phyloP scores from a whole-genome alignment of 345 rosid genomes.

The Lepidium sativum region DNA sequence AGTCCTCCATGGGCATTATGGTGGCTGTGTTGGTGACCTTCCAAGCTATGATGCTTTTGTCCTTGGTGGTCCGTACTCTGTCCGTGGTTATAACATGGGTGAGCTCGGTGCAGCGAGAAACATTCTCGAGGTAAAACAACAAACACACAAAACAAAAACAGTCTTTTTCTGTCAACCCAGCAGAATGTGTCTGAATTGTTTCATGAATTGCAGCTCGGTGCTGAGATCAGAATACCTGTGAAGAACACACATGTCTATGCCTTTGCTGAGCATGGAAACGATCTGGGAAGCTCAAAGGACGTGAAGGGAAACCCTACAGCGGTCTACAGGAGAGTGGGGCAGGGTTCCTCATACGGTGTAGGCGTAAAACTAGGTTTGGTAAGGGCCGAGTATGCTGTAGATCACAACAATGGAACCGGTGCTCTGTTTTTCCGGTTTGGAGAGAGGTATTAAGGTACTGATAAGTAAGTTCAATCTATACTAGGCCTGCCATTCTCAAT shows the following conservation, averaged over 20 bases:
- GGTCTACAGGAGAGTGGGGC: constrained; percentile 85
- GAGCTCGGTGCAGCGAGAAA: constrained; percentile 92
- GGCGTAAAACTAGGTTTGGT: constrained; percentile 87
- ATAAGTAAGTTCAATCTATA: constrained; percentile 1
- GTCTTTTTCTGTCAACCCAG: not conserved
- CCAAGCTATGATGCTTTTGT: constrained; percentile 96
- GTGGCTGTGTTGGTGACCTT: constrained; percentile 97
- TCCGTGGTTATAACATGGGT: constrained; percentile 98
- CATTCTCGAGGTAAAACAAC: constrained; percentile 62
- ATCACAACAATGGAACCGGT: constrained; percentile 83
- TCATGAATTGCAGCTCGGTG: constrained; percentile 60
- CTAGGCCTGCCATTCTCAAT: not conserved
- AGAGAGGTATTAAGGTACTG: constrained; percentile 62
- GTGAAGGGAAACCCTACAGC: constrained; percentile 98
- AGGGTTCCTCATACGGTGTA: constrained; percentile 85
- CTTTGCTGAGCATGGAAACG: constrained; percentile 94
- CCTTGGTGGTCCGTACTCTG: constrained; percentile 98
- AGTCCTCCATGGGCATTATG: constrained; percentile 97
- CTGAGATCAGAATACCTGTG: constrained; percentile 86
- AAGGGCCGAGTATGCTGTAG: constrained; percentile 92
- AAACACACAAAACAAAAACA: not conserved
- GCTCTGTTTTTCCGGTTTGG: constrained; percentile 93
- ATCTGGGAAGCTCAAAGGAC: constrained; percentile 88
- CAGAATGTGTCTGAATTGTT: not conserved
- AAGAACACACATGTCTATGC: constrained; percentile 73